Percentiles rank a stretch among this genome's conserved stretches.
Conservation (phyloP, 371 early-diverging fungal species). For the Coemansia sp. region DNA sequence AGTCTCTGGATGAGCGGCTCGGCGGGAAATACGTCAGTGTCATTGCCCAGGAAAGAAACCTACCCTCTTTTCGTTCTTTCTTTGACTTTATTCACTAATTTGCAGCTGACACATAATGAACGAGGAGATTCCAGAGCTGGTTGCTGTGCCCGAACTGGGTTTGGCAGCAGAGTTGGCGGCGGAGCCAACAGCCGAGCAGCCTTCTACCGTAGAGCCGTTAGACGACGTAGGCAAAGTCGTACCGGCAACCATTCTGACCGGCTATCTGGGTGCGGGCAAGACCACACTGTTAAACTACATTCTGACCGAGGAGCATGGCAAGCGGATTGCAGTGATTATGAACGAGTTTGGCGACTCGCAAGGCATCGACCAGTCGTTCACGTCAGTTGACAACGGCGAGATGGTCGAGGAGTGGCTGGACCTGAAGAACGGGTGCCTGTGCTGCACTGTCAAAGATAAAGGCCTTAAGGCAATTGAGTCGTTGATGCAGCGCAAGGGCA, state of each 20-base stretch:
- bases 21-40: too few species aligned
- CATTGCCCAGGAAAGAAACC: too few species aligned
- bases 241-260: constrained; percentile 77
- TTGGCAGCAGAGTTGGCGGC: background rate
- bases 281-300: constrained; percentile 91
- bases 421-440: constrained; percentile 93
- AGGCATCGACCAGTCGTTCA: constrained; percentile 92
- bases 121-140: constrained; percentile 61
- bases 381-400: constrained; percentile 72
- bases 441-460: constrained; percentile 95
- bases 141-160: constrained; percentile 28
- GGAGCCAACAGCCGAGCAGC: background rate
- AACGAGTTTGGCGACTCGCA: constrained; percentile 83
- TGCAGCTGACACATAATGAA: constrained; percentile 7
- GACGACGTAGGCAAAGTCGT: constrained; percentile 43
- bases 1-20: too few species aligned
- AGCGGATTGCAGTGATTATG: constrained; percentile 93
- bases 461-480: constrained; percentile 94
- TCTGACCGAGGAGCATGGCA: constrained; percentile 85
- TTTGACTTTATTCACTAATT: too few species aligned
- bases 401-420: constrained; percentile 96
- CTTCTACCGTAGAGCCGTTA: constrained; percentile 1
- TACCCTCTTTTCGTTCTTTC: background rate
- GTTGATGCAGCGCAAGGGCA: constrained; percentile 83
- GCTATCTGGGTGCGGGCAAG: constrained; percentile 92